phyloP scores from a whole-genome alignment of 164 flowering plant genomes.

The Umbilicus rupestris region DNA sequence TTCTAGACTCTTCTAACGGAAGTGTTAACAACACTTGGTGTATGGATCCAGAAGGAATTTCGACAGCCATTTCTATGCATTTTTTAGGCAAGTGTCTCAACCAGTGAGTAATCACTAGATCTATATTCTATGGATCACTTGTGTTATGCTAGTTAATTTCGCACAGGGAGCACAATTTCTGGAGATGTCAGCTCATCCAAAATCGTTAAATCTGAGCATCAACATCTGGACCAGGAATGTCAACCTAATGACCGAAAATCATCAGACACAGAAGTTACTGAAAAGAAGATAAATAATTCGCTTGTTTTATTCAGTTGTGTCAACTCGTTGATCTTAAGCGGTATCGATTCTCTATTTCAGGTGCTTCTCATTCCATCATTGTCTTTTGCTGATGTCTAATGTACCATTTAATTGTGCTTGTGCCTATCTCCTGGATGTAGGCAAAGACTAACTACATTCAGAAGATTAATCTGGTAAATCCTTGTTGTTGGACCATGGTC shows the following conservation, averaged over 20 bases:
- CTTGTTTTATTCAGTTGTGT: slow-evolving; percentile 20
- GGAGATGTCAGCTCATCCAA: neutral
- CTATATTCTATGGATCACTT: neutral
- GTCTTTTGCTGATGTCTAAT: neutral
- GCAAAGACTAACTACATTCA: slow-evolving; percentile 14
- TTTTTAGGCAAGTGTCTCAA: slow-evolving; percentile 22
- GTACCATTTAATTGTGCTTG: slow-evolving; percentile 2
- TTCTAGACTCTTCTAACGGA: slow-evolving; percentile 20
- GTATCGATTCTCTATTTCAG: slow-evolving; percentile 19
- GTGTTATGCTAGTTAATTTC: neutral
- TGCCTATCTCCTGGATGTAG: slow-evolving; percentile 10
- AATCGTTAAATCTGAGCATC: neutral
- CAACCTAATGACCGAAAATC: neutral
- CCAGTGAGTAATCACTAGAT: neutral
- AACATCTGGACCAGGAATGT: neutral
- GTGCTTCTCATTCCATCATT: slow-evolving; percentile 11
- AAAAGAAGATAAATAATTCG: slow-evolving; percentile 1
- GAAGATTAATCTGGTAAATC: slow-evolving; percentile 24
- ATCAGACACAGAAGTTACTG: slow-evolving; percentile 6
- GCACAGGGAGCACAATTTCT: neutral
- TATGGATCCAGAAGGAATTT: slow-evolving; percentile 7
- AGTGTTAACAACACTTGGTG: slow-evolving; percentile 12
- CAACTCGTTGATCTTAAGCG: slow-evolving; percentile 16
- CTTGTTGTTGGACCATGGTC: slow-evolving; percentile 30
- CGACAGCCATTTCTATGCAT: slow-evolving; percentile 22